Evolutionary conservation across 192 early-diverging fungal species (phyloP).

Genomic region (Backusella morwellensis): DNA sequence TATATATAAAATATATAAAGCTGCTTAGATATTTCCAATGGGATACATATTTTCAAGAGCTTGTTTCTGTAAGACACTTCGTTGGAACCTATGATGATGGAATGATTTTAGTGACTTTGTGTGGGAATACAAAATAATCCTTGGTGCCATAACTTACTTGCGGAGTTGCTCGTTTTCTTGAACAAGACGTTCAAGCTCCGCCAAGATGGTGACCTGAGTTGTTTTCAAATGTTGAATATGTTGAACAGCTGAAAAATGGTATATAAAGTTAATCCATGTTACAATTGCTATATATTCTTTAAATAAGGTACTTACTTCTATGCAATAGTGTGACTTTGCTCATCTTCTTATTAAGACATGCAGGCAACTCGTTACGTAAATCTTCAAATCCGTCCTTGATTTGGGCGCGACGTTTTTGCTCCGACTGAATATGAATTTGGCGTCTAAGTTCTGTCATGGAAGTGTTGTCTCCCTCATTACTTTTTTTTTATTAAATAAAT

Average conservation of each 20-base stretch:
- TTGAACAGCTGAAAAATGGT: slow-evolving; percentile 31
- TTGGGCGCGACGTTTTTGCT: slow-evolving; percentile 41
- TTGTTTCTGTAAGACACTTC: slow-evolving; percentile 36
- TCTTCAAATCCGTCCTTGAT: slow-evolving; percentile 46
- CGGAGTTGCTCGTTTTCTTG: slow-evolving; percentile 40
- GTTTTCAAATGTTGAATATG: slow-evolving; percentile 46
- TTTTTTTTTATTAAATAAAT: not conserved
- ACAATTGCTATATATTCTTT: not conserved
- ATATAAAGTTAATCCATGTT: not conserved
- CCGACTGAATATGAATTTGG: slow-evolving; percentile 41
- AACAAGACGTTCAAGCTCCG: slow-evolving; percentile 37
- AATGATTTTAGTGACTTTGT: not conserved
- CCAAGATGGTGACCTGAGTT: slow-evolving; percentile 33
- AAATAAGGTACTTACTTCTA: slow-evolving; percentile 24
- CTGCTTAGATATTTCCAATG: slow-evolving; percentile 27
- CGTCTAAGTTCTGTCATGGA: slow-evolving; percentile 32
- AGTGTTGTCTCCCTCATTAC: not conserved
- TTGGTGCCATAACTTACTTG: slow-evolving; percentile 19
- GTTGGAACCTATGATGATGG: slow-evolving; percentile 25
- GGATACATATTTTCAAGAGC: slow-evolving; percentile 41
- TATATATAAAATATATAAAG: not conserved
- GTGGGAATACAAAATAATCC: not conserved
- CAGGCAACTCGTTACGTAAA: slow-evolving; percentile 31
- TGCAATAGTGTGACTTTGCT: slow-evolving; percentile 38
- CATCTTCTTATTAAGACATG: slow-evolving; percentile 38